These are phyloP conservation scores for Trichosporon asahii DNA, from an alignment of 1,284 basidiomycete species.

Conservation along the genomic window DNA sequence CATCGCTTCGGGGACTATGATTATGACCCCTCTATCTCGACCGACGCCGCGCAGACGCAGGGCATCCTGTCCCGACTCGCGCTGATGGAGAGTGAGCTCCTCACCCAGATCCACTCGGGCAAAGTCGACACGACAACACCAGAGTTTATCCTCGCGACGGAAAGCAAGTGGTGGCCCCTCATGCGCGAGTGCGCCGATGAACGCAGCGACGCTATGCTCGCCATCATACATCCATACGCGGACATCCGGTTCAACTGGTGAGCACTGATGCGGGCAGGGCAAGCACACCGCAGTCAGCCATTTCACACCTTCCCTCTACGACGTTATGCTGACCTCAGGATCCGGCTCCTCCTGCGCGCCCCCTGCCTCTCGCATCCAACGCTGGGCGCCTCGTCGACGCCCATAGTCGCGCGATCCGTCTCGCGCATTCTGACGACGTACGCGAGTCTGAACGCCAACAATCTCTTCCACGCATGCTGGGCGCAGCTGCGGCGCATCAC, in stretches of 20 bases:
- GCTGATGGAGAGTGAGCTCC: constrained; percentile 24
- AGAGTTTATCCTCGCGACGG: constrained; percentile 27
- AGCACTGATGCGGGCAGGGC: no score
- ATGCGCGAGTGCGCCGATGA: constrained; percentile 24
- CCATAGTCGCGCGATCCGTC: constrained; percentile 27
- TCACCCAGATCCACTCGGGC: constrained; percentile 28
- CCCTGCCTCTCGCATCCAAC: constrained; percentile 24
- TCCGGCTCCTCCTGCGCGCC: constrained; percentile 30
- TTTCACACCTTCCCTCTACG: no score
- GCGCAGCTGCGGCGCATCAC: constrained; percentile 31
- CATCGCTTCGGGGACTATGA: constrained; percentile 27
- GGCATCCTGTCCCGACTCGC: constrained; percentile 26
- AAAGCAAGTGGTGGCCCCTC: constrained; percentile 25
- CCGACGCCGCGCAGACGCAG: constrained; percentile 21
- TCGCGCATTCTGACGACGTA: constrained; percentile 31
- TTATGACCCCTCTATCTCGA: constrained; percentile 24
- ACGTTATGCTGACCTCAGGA: constrained; percentile 26
- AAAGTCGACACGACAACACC: constrained; percentile 28
- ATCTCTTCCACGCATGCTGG: constrained; percentile 28
- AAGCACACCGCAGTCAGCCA: no score
- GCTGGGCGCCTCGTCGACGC: constrained; percentile 22
- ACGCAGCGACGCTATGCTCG: constrained; percentile 17
- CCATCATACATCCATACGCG: constrained; percentile 25
- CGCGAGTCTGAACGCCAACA: constrained; percentile 19
- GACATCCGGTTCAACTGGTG: constrained; percentile 34